Evolutionary conservation across 2,329 filamentous ascomycete species (phyloP).

Genomic region (Cercospora sesami): DNA sequence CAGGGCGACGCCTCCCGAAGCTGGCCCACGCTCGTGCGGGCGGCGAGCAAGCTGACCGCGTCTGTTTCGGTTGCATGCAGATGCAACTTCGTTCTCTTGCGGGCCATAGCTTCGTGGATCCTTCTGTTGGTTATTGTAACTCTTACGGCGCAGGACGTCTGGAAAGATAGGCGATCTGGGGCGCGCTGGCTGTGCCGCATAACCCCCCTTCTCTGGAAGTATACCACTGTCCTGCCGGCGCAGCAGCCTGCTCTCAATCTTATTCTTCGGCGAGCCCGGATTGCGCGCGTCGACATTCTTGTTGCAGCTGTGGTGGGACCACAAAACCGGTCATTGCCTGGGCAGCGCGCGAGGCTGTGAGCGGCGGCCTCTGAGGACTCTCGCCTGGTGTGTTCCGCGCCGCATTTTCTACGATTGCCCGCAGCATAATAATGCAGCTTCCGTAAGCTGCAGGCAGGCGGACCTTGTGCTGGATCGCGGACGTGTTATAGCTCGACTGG

Average conservation of each 20-base stretch:
- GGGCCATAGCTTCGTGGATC: slow-evolving; percentile 19
- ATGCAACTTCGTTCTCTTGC: slow-evolving; percentile 8
- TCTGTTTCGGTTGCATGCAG: slow-evolving; percentile 12
- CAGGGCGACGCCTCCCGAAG: slow-evolving; percentile 16
- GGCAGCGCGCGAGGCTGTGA: slow-evolving; percentile 14
- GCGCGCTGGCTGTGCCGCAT: slow-evolving; percentile 5
- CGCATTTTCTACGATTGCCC: slow-evolving; percentile 6
- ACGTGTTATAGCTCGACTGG: slow-evolving; percentile 10
- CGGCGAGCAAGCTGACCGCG: slow-evolving; percentile 4
- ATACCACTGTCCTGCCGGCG: slow-evolving; percentile 3
- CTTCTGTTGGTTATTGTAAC: slow-evolving; percentile 7
- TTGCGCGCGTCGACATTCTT: not conserved
- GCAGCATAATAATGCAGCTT: slow-evolving; percentile 16
- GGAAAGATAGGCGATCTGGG: not conserved
- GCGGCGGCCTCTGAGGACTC: not conserved
- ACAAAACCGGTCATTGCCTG: not conserved
- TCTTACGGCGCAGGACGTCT: slow-evolving; percentile 9
- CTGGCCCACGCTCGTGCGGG: slow-evolving; percentile 6
- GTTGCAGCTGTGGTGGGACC: slow-evolving; percentile 13
- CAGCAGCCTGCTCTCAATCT: not conserved
- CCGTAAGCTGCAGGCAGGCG: slow-evolving; percentile 9
- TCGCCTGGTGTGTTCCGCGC: slow-evolving; percentile 1
- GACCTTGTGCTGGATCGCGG: not conserved
- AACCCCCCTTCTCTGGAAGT: not conserved
- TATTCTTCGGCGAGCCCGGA: slow-evolving; percentile 9